Evolutionary conservation across 495 filamentous ascomycete species (phyloP).

Genomic region (Neurospora cerealis): DNA sequence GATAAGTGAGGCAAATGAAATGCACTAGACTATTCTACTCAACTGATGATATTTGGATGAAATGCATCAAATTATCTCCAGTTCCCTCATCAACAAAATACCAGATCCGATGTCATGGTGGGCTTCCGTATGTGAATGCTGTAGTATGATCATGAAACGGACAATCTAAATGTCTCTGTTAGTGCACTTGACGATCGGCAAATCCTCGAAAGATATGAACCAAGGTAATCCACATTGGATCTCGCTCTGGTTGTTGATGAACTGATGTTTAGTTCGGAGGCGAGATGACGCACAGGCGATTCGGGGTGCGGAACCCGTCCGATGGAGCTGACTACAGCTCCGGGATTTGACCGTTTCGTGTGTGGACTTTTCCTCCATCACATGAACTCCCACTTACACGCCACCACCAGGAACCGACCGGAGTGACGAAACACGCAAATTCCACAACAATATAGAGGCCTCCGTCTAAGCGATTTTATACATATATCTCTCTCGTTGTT

Average conservation of each 20-base stretch:
- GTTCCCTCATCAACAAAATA: not conserved
- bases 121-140: not conserved
- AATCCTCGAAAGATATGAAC: not conserved
- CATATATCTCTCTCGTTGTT: not conserved
- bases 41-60: not conserved
- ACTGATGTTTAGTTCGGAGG: not conserved
- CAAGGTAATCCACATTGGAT: not conserved
- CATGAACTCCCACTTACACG: not conserved
- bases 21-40: constrained; percentile 12
- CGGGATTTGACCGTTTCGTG: not conserved
- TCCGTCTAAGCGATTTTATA: not conserved
- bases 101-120: not conserved
- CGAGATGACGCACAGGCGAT: not conserved
- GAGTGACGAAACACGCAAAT: not conserved
- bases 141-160: not conserved
- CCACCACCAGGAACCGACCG: not conserved
- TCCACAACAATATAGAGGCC: not conserved
- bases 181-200: not conserved
- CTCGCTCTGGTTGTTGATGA: not conserved
- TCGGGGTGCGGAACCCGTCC: not conserved
- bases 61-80: not conserved
- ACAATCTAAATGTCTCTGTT: not conserved
- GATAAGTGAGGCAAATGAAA: constrained; percentile 21
- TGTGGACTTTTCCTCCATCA: not conserved
- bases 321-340: not conserved